Conservation (phyloP, 208 protist species). For the Blastocrithidia nonstop region DNA sequence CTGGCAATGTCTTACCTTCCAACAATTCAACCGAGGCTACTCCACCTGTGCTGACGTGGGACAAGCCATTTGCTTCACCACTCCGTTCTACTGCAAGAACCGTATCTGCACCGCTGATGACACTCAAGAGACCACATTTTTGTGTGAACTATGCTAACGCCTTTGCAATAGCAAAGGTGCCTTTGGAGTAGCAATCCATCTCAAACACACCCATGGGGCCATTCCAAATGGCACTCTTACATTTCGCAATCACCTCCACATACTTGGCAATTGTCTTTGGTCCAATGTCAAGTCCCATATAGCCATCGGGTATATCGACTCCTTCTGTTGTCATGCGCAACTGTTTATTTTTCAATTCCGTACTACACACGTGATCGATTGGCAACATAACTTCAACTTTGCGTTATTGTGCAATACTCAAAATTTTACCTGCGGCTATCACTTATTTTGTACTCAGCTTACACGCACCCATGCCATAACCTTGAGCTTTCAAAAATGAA, state of each 20-base stretch:
- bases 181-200: slow-evolving; percentile 90
- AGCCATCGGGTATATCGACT: slow-evolving; percentile 61
- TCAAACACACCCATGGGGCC: slow-evolving; percentile 97
- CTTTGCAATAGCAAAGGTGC: slow-evolving; percentile 79
- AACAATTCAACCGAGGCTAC: slow-evolving; percentile 97
- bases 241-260: slow-evolving; percentile 42
- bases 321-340: slow-evolving; percentile 40
- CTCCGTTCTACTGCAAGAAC: slow-evolving; percentile 87
- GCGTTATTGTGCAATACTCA: slow-evolving; percentile 90
- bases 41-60: slow-evolving; percentile 94
- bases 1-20: slow-evolving; percentile 91
- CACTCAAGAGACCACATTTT: slow-evolving; percentile 65
- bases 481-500: slow-evolving; percentile 91
- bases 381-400: slow-evolving; percentile 95
- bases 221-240: slow-evolving; percentile 95
- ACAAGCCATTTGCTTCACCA: slow-evolving; percentile 84
- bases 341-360: slow-evolving; percentile 81
- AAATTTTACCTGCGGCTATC: slow-evolving; percentile 60
- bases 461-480: slow-evolving; percentile 87
- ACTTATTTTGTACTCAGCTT: slow-evolving; percentile 88
- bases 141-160: slow-evolving; percentile 53
- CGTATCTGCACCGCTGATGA: slow-evolving; percentile 95
- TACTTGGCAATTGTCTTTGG: slow-evolving; percentile 85
- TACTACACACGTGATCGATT: slow-evolving; percentile 92
- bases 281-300: slow-evolving; percentile 94